Evolutionary conservation across 2,329 filamentous ascomycete species (phyloP).

Genomic region (Beauveria asiatica): DNA sequence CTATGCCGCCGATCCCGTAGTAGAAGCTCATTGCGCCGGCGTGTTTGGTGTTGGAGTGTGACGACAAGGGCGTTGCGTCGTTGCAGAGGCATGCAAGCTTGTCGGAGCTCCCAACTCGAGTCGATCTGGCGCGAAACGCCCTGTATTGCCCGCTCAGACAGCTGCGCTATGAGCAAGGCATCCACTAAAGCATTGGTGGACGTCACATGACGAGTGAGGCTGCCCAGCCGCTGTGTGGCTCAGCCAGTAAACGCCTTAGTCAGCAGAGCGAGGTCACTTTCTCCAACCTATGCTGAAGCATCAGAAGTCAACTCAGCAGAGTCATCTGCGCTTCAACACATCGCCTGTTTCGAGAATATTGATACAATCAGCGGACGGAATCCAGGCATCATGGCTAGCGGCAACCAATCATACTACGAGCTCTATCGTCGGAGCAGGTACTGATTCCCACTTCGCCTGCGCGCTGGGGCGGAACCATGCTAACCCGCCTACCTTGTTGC

Average conservation of each 20-base stretch:
- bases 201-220: slow-evolving; percentile 11
- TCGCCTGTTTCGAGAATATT: neutral
- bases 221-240: neutral
- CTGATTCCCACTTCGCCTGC: slow-evolving; percentile 18
- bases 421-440: slow-evolving; percentile 98
- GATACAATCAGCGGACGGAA: neutral
- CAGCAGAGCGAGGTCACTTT: neutral
- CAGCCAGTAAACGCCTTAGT: neutral
- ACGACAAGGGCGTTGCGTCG: slow-evolving; percentile 16
- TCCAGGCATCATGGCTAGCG: slow-evolving; percentile 35
- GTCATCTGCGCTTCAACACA: slow-evolving; percentile 1
- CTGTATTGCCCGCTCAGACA: slow-evolving; percentile 10
- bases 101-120: slow-evolving; percentile 14
- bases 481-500: slow-evolving; percentile 18
- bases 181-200: slow-evolving; percentile 2
- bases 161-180: neutral
- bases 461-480: slow-evolving; percentile 15
- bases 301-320: neutral
- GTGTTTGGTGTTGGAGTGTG: slow-evolving; percentile 16
- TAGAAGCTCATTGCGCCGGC: slow-evolving; percentile 56
- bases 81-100: slow-evolving; percentile 14
- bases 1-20: slow-evolving; percentile 62
- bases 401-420: slow-evolving; percentile 68
- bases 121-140: slow-evolving; percentile 15
- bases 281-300: neutral